Base-by-base conservation (phyloP, 1,284 basidiomycete species). In the Pascua sp. region DNA sequence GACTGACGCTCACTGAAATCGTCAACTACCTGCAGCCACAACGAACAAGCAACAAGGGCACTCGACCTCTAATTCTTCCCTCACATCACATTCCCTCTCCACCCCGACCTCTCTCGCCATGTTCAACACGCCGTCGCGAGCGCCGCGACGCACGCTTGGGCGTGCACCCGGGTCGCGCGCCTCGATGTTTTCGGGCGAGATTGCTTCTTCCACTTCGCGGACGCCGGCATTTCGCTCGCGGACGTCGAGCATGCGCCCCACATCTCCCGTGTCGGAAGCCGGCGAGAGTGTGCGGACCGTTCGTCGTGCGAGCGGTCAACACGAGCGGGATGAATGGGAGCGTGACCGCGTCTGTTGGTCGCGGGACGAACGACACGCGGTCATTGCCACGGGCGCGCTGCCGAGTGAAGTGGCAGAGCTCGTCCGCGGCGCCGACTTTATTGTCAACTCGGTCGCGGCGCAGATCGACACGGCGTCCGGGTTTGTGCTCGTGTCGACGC, bases 401-500 rank as follows among this genome's bases (percentile, higher is more conserved):
- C 72, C 74, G 3, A 67, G 58, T 15, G 72, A 75, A 49, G 73
- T 70, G 3, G 61, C 61, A 46, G 51, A 47, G 16, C 42, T 72
- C 15, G 55, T 75, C 41, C 65, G 65, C 42, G 13, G 49, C 5
- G 38, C 52, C 72, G 78, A 79, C 60, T 64, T 76, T 15, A 73
- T 77, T 48, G 67, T 67, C 2, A 67, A 69, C 41, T 66, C 73
- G 0, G 67, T 77, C 16, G 51, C 68, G 15, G 78, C 70, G 0
- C 60, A 70, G 15, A 53, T 79, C 8, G 78, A 80, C 51, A 53
- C 66, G 0, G 46, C 56, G 4, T 69, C 70, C 4, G 79, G 79
- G 1, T 80, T 77, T 48, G 79, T 77, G 0, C 70, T 73, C 48
- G 72, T 79, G 9, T 52, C 74, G 11, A 72, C 67, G 1, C 63